Conservation (phyloP, 345 rosid genomes). For the Psidium guajava region DNA sequence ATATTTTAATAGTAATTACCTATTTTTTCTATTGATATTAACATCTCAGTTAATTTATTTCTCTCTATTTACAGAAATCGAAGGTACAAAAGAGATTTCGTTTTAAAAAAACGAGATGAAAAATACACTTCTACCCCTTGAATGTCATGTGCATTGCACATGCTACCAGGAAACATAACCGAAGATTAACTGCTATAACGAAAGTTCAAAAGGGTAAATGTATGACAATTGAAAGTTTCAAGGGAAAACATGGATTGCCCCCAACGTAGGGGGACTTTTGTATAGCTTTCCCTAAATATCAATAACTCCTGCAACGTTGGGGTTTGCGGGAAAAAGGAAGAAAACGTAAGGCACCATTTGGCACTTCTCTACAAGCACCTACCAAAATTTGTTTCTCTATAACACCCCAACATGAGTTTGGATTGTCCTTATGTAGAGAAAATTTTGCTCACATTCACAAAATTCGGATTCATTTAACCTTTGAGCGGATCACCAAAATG, state of each 20-base stretch:
- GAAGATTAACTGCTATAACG: neutral
- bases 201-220: neutral
- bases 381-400: neutral
- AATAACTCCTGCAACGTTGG: neutral
- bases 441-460: neutral
- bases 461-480: neutral
- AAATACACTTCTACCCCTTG: neutral
- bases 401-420: neutral
- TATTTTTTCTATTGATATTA: neutral
- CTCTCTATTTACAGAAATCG: neutral
- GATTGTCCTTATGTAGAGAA: neutral
- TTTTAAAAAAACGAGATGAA: too few species aligned
- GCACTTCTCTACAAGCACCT: neutral
- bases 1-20: neutral
- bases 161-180: neutral
- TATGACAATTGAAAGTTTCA: neutral
- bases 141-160: neutral
- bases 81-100: neutral
- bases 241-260: neutral
- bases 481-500: neutral
- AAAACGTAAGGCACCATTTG: neutral
- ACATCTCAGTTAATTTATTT: neutral
- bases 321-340: neutral
- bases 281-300: neutral
- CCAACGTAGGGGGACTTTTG: too few species aligned